A percentile compares a stretch with the other conserved stretches of the same genome.
These are phyloP conservation scores for Blastosporella zonata DNA, from an alignment of 1,284 basidiomycete genomes.

Conservation along the genomic window DNA sequence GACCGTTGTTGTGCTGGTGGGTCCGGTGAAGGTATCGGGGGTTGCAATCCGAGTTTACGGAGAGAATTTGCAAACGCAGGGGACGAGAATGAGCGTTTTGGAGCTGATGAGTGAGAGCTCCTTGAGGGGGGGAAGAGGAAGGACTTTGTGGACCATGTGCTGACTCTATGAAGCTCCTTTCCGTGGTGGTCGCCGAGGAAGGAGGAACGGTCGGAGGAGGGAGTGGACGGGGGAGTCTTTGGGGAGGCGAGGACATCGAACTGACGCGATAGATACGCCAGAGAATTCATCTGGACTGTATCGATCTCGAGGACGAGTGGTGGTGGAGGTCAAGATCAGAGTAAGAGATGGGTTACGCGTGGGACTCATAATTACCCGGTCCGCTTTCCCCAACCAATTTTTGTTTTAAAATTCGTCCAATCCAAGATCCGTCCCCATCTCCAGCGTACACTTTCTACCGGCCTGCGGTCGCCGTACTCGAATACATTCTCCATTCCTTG, in stretches of 20 bases:
- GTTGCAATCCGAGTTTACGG: constrained; percentile 24
- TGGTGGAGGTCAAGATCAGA: constrained; percentile 2
- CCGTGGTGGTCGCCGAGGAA: constrained; percentile 29
- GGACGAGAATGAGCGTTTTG: constrained; percentile 52
- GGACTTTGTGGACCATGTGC: constrained; percentile 58
- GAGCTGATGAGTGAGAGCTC: constrained; percentile 25
- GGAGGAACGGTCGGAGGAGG: constrained; percentile 33
- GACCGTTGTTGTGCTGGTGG: constrained; percentile 24
- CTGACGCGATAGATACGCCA: constrained; percentile 65
- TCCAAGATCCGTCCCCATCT: constrained; percentile 13
- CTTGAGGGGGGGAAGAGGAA: constrained; percentile 41
- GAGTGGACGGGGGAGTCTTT: constrained; percentile 50
- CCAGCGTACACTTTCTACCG: not conserved
- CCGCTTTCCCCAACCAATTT: constrained; percentile 15
- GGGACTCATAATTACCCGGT: constrained; percentile 14
- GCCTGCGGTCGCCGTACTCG: too few relatives aligned
- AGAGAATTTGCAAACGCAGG: constrained; percentile 37
- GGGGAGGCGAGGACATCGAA: constrained; percentile 59
- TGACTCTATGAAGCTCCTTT: constrained; percentile 40
- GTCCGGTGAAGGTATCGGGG: constrained; percentile 24
- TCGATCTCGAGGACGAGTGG: not conserved
- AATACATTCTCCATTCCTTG: not conserved
- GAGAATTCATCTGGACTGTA: constrained; percentile 57
- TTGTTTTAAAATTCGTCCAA: not conserved
- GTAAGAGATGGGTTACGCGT: constrained; percentile 14